Conservation (phyloP, 805 yeast genomes). For the Metschnikowia cerradonensis region DNA sequence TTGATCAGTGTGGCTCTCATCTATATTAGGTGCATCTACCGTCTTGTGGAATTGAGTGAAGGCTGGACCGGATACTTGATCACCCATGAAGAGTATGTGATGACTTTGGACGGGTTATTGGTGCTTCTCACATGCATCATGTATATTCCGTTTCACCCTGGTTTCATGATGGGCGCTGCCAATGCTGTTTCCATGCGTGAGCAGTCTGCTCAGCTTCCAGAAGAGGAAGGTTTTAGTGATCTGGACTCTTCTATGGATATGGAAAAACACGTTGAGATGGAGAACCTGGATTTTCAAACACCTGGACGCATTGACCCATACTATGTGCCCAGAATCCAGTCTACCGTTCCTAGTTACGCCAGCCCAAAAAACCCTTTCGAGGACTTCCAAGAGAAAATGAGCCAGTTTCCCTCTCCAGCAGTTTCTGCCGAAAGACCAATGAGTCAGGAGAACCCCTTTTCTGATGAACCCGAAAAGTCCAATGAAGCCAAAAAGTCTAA, state of each 20-base stretch:
- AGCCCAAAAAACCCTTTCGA: not conserved
- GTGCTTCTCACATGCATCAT: constrained; percentile 28
- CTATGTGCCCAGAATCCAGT: constrained; percentile 3
- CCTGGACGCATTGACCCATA: constrained; percentile 7
- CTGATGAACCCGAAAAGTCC: not conserved
- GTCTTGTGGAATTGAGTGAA: constrained; percentile 66
- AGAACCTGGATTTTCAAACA: not conserved
- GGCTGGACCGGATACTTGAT: constrained; percentile 72
- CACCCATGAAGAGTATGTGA: constrained; percentile 40
- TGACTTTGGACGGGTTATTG: constrained; percentile 30
- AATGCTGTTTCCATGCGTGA: constrained; percentile 9
- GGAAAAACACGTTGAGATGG: not conserved
- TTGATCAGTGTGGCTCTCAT: constrained; percentile 50
- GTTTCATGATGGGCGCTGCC: constrained; percentile 33
- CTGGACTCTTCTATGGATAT: constrained; percentile 1
- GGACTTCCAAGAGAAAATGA: not conserved
- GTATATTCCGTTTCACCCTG: constrained; percentile 56
- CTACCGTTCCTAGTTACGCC: not conserved
- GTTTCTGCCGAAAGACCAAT: not conserved
- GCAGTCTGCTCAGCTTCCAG: not conserved
- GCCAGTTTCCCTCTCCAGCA: not conserved
- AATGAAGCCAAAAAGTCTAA: not conserved
- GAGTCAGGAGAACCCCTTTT: not conserved
- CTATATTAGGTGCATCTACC: constrained; percentile 65
- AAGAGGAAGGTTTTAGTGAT: not conserved